Base-by-base conservation (phyloP, 2,329 filamentous ascomycete genomes). In the Sporothrix protearum region DNA sequence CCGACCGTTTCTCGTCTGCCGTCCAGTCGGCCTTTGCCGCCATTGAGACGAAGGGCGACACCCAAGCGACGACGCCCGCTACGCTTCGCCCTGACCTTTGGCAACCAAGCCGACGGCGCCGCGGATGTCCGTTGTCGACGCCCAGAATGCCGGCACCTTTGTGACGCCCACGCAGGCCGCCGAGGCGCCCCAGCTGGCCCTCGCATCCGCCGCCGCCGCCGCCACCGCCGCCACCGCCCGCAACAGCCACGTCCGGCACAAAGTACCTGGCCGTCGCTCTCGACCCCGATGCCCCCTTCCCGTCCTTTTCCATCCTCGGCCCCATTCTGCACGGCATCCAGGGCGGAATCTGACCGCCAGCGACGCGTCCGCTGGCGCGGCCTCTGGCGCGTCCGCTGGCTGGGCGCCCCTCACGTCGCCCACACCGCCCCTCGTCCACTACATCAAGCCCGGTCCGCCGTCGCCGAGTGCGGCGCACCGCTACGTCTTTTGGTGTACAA, bases 291-390 rank as follows among this genome's bases (percentile, higher is more conserved):
- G 81, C 84, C 0, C 85, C 84, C 0, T 82, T 82, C 73, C 79
- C 79, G 0, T 81, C 80, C 14, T 79, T 82, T 68, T 74, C 75
- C 33, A 73, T 82, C 36, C 76, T 85, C 0, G 80, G 82, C 5
- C 84, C 85, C 1, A 79, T 85, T 42, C 75, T 85, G 69, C 85
- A 86, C 77, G 85, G 83, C 79, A 76, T 84, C 64, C 83, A 85
- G 73, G 80, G 81, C 0, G n/a, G n/a, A 80, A 80, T 49, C 75
- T 84, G 69, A 74, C 75, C 3, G 10, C 22, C n/a, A 30, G 28
- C n/a, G 39, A 53, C 12, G 61, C 8, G 28, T 10, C n/a, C 36
- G 42, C n/a, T 6, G 69, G 51, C 71, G n/a, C n/a, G n/a, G n/a
- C n/a, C n/a, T n/a, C n/a, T n/a, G n/a, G n/a, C n/a, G n/a, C 22